phyloP scores from a whole-genome alignment of 1,139 yeast species.

The Pichia sp. region DNA sequence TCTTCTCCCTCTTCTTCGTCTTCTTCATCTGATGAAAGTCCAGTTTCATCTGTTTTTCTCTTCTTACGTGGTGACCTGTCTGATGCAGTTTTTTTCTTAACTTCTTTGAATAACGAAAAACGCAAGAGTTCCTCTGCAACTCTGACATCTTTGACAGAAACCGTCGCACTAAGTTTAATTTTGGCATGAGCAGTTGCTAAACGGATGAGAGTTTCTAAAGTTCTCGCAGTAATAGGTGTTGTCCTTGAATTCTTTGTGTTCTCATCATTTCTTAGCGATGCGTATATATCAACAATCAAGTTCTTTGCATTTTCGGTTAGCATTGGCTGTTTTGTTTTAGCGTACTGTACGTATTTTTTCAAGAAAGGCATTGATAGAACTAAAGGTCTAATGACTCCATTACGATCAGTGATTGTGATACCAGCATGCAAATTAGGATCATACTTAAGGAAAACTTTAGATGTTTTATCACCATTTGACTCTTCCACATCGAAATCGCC shows the following conservation, averaged over 20 bases:
- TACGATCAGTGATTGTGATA: slow-evolving; percentile 36
- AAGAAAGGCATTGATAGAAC: slow-evolving; percentile 80
- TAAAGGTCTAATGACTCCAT: slow-evolving; percentile 46
- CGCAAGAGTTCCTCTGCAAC: slow-evolving; percentile 83
- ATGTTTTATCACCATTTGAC: slow-evolving; percentile 13
- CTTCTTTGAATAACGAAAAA: slow-evolving; percentile 80
- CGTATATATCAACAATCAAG: slow-evolving; percentile 73
- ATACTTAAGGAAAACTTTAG: slow-evolving; percentile 42
- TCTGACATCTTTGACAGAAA: slow-evolving; percentile 74
- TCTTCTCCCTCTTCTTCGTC: slow-evolving; percentile 13
- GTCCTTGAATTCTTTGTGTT: slow-evolving; percentile 75
- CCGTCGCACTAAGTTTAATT: slow-evolving; percentile 72
- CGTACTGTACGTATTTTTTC: slow-evolving; percentile 89
- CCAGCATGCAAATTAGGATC: slow-evolving; percentile 83
- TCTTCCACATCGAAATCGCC: slow-evolving; percentile 46
- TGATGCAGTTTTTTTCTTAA: slow-evolving; percentile 33
- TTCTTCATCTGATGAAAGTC: slow-evolving; percentile 17
- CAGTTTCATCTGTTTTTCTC: slow-evolving; percentile 23
- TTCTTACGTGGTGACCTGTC: slow-evolving; percentile 28
- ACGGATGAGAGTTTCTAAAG: slow-evolving; percentile 93
- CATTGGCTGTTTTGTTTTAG: slow-evolving; percentile 85
- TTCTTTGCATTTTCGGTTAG: slow-evolving; percentile 76
- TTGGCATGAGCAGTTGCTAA: slow-evolving; percentile 96
- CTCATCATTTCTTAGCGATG: slow-evolving; percentile 79
- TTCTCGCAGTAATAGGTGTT: slow-evolving; percentile 97